Conservation (phyloP, 495 filamentous ascomycete genomes). For the Antarctomyces pellizariae region DNA sequence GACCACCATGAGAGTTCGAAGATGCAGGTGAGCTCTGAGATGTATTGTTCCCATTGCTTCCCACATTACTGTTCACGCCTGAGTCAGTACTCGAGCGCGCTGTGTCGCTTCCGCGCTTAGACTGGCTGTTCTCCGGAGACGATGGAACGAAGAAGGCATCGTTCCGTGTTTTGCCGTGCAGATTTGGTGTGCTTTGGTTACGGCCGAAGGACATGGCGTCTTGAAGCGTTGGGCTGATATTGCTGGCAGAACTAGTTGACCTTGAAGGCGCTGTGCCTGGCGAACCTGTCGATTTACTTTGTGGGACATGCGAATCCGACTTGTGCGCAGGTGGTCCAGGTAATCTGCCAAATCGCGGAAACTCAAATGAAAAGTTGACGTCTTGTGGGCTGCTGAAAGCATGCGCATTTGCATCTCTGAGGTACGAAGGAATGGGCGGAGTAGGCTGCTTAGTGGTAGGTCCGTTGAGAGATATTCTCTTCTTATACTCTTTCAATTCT, state of each 20-base stretch:
- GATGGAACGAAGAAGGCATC: no score
- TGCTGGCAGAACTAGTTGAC: conserved; percentile 9
- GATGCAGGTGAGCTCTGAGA: conserved; percentile 33
- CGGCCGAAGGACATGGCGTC: no score
- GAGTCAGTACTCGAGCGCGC: conserved; percentile 39
- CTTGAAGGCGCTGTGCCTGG: conserved; percentile 8
- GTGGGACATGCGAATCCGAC: conserved; percentile 3
- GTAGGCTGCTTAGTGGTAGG: conserved; percentile 22
- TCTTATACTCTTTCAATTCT: conserved; percentile 76
- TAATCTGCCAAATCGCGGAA: conserved; percentile 67
- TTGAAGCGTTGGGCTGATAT: no score
- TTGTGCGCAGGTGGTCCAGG: conserved; percentile 39
- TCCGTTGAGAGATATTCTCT: conserved; percentile 42
- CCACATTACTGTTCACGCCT: conserved; percentile 21
- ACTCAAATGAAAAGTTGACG: conserved; percentile 72
- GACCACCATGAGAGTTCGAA: conserved; percentile 25
- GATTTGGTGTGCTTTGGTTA: no score
- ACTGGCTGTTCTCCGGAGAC: no score
- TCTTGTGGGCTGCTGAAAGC: conserved; percentile 45
- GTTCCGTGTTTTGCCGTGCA: no score
- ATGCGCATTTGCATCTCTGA: conserved; percentile 14
- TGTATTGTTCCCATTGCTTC: conserved; percentile 14
- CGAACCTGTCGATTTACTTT: conserved; percentile 7
- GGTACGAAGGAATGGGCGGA: conserved; percentile 16
- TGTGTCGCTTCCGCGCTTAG: no score